A percentile compares a stretch with the other conserved stretches of the same genome.
Conservation (phyloP, 768 basidiomycete genomes). For the Trametes maxima region DNA sequence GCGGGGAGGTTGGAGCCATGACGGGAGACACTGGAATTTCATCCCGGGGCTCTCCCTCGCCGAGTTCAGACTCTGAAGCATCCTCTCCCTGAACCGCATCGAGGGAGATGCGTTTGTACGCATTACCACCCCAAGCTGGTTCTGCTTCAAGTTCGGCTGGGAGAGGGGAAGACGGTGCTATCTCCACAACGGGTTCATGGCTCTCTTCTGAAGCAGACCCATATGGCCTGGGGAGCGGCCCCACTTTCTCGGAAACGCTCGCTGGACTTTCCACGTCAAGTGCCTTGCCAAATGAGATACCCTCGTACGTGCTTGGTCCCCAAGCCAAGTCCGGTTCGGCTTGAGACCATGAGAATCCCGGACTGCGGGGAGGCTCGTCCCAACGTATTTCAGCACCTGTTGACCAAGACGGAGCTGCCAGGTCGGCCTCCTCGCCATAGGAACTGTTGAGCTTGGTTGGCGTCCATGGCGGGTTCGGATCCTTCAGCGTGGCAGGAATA, state of each 20-base stretch:
- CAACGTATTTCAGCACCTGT: slow-evolving; percentile 46
- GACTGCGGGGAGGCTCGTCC: slow-evolving; percentile 44
- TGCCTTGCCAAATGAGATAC: slow-evolving; percentile 38
- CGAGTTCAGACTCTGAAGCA: no score
- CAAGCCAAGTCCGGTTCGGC: slow-evolving; percentile 29
- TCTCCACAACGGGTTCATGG: no score
- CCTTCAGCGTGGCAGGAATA: slow-evolving; percentile 4
- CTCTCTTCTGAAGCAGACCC: no score
- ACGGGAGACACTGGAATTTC: background rate
- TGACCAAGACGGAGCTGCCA: slow-evolving; percentile 61
- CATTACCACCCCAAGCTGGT: no score
- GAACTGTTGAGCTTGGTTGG: slow-evolving; percentile 25
- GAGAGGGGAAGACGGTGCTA: no score
- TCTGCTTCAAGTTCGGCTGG: no score
- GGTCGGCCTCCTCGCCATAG: slow-evolving; percentile 54
- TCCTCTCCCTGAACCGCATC: no score
- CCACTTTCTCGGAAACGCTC: no score
- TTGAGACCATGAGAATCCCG: slow-evolving; percentile 46
- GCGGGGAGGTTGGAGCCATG: background rate
- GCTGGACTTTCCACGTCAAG: background rate
- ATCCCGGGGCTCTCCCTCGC: no score
- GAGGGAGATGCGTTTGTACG: no score
- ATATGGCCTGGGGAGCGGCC: no score
- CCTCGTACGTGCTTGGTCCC: slow-evolving; percentile 44
- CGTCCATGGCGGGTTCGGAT: slow-evolving; percentile 19